A percentile compares a stretch with the other conserved stretches of the same genome.
These are phyloP conservation scores for Pelargonium cotyledonis DNA, from an alignment of 441 rosid genomes.

Conservation along the genomic window DNA sequence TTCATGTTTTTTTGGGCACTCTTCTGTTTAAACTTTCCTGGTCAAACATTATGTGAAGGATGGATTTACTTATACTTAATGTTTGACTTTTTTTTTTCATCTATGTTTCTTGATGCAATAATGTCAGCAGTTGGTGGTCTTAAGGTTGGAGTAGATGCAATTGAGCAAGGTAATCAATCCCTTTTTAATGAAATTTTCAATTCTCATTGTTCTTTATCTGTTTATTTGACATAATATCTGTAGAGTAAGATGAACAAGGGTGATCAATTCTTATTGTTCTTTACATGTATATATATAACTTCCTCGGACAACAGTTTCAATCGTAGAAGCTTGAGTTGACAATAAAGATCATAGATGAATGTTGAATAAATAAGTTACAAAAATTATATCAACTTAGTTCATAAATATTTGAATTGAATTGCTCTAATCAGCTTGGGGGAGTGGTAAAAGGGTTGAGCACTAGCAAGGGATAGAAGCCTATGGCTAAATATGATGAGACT, in stretches of 20 bases:
- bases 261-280: neutral
- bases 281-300: too few species aligned
- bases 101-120: conserved; percentile 43
- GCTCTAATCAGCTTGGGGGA: too few species aligned
- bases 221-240: conserved; percentile 1
- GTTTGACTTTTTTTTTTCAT: neutral
- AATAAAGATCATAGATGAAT: too few species aligned
- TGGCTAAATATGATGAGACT: too few species aligned
- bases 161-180: conserved; percentile 56
- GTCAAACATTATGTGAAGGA: neutral
- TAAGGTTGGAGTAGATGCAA: conserved; percentile 68
- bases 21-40: neutral
- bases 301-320: too few species aligned
- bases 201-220: conserved; percentile 2
- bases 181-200: conserved; percentile 2
- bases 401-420: too few species aligned
- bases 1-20: conserved; percentile 2
- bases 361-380: too few species aligned
- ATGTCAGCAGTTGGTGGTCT: conserved; percentile 94
- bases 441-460: too few species aligned
- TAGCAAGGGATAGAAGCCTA: too few species aligned
- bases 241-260: neutral
- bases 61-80: neutral
- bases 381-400: too few species aligned
- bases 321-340: too few species aligned